phyloP scores from a whole-genome alignment of 2,329 filamentous ascomycete species.

The Ramichloridium luteum region DNA sequence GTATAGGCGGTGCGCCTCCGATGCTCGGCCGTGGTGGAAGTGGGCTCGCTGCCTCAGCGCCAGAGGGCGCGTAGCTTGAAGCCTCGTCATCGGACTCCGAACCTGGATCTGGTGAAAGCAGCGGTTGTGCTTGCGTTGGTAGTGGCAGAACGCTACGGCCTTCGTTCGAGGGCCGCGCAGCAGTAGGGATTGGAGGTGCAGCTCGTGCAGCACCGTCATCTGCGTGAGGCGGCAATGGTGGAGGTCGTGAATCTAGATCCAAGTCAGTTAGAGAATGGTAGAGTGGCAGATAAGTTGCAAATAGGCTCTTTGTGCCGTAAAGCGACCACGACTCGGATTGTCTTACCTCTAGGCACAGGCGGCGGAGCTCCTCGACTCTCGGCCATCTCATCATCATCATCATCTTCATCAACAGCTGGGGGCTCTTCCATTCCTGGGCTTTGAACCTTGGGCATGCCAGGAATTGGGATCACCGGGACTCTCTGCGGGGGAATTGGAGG shows the following conservation, averaged over 20 bases:
- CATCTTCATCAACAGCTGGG: constrained; percentile 32
- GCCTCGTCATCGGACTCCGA: constrained; percentile 85
- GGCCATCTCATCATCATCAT: constrained; percentile 41
- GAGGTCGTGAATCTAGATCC: constrained; percentile 11
- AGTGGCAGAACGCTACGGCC: constrained; percentile 8
- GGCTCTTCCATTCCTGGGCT: constrained; percentile 37
- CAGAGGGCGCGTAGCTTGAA: constrained; percentile 36
- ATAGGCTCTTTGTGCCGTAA: too few species aligned
- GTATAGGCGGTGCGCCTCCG: constrained; percentile 26
- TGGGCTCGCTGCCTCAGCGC: constrained; percentile 15
- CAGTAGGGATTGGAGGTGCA: constrained; percentile 11
- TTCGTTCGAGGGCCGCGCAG: too few species aligned
- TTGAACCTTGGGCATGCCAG: constrained; percentile 49
- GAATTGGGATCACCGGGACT: constrained; percentile 42
- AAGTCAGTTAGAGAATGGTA: too few species aligned
- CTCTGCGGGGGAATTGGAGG: constrained; percentile 18
- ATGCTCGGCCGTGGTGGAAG: constrained; percentile 22
- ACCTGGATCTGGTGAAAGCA: constrained; percentile 57
- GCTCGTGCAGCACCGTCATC: constrained; percentile 10
- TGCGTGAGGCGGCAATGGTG: constrained; percentile 2
- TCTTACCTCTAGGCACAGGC: constrained; percentile 40
- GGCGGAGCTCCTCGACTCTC: constrained; percentile 29
- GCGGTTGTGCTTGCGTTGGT: constrained; percentile 22
- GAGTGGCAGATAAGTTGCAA: too few species aligned
- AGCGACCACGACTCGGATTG: constrained; percentile 3